phyloP scores from a whole-genome alignment of 805 yeast species.

The Komagataella phaffii region DNA sequence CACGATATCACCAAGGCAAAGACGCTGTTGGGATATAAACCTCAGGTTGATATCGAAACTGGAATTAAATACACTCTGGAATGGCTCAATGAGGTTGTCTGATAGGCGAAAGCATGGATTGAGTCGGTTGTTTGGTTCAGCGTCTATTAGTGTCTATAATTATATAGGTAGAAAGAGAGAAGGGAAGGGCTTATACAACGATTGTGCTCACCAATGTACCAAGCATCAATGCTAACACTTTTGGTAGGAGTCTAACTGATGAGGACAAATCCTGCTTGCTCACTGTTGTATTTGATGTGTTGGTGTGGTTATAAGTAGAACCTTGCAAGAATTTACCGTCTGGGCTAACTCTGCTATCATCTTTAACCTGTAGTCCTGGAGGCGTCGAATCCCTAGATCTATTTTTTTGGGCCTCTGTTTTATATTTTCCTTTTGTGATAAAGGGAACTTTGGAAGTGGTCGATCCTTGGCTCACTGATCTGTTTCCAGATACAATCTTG shows the following conservation, averaged over 20 bases:
- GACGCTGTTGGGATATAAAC: constrained; percentile 59
- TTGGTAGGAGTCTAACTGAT: not conserved
- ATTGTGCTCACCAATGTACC: not conserved
- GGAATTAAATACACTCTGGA: constrained; percentile 72
- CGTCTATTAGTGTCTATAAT: not conserved
- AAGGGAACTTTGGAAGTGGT: not conserved
- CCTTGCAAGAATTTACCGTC: not conserved
- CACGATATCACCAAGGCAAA: constrained; percentile 89
- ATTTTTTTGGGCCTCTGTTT: not conserved
- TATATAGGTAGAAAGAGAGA: not conserved
- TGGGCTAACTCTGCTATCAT: not conserved
- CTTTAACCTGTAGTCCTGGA: not conserved
- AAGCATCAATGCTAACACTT: not conserved
- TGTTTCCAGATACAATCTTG: constrained; percentile 3
- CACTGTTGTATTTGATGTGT: not conserved
- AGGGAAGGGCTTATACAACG: not conserved
- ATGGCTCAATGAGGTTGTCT: constrained; percentile 68
- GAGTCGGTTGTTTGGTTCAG: constrained; percentile 5
- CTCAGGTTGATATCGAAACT: constrained; percentile 63
- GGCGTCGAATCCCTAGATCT: not conserved
- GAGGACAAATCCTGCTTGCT: not conserved
- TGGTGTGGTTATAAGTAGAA: not conserved
- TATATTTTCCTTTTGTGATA: not conserved
- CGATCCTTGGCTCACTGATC: not conserved
- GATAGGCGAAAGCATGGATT: not conserved